Percentiles rank a stretch among this genome's conserved stretches.
These are phyloP conservation scores for Taiwanofungus camphoratus DNA, from an alignment of 1,284 basidiomycete genomes.

Conservation along the genomic window DNA sequence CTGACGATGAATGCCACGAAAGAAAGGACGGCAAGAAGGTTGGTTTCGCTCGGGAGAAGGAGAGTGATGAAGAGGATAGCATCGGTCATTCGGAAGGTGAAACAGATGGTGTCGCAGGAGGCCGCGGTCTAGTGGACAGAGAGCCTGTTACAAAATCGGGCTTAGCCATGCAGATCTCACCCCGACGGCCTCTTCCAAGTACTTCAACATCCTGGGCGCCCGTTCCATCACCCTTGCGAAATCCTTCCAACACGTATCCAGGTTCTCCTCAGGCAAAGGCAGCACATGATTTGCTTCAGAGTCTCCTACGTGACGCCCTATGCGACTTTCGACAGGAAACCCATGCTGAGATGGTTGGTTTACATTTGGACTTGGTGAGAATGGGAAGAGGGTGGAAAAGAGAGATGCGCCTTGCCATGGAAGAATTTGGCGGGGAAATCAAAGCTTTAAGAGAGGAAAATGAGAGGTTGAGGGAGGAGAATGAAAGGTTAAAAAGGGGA, in stretches of 20 bases:
- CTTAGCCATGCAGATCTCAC: slow-evolving; percentile 56
- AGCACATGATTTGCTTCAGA: slow-evolving; percentile 58
- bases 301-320: slow-evolving; percentile 63
- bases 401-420: slow-evolving; percentile 56
- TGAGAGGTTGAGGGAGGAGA: slow-evolving; percentile 56
- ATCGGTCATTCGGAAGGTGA: slow-evolving; percentile 7
- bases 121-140: background rate
- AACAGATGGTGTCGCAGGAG: slow-evolving; percentile 12
- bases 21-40: slow-evolving; percentile 26
- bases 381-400: slow-evolving; percentile 55
- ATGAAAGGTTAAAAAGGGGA: slow-evolving; percentile 53
- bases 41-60: slow-evolving; percentile 19
- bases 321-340: slow-evolving; percentile 65
- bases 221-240: slow-evolving; percentile 41
- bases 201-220: slow-evolving; percentile 24
- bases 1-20: slow-evolving; percentile 10
- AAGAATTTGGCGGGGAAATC: slow-evolving; percentile 52
- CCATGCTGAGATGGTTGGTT: slow-evolving; percentile 57
- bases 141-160: slow-evolving; percentile 4
- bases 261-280: slow-evolving; percentile 26
- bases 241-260: slow-evolving; percentile 17
- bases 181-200: slow-evolving; percentile 36
- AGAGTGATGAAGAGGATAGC: slow-evolving; percentile 11
- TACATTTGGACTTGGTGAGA: slow-evolving; percentile 65
- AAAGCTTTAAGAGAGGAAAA: slow-evolving; percentile 37